Evolutionary conservation across 116 monocot species (phyloP), one percentile per base, ranked within the genome.

Genomic region (Trichopus zeylanicus): DNA sequence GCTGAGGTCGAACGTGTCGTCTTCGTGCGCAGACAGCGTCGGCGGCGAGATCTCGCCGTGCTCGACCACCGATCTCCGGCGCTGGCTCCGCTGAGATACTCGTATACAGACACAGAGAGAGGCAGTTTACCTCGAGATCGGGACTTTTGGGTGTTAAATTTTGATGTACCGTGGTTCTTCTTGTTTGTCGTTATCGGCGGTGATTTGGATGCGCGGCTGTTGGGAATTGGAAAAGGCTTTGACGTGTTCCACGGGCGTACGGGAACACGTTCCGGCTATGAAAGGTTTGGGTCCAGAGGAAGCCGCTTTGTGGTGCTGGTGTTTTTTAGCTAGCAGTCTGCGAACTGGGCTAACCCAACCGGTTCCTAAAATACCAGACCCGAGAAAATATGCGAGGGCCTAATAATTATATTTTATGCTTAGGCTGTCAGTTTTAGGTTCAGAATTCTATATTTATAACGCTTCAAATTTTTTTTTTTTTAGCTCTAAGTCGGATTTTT

Each of bases 1-100:
- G 64, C 82, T 73, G 63, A 59, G 77, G 58, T 85, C 85, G 33
- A 85, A 70, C 37, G 54, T 75, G 47, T 77, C 85, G 31, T 87
- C 90, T 3, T 80, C 56, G 11, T 86, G 65, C 47, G 61, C 78
- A 18, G 88, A 79, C 10, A 93, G 87, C 78, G 18, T 72, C n/a
- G 79, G 66, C 7, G 82, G 95, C 15, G 99, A 88, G 52, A 51
- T 82, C 1, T 99, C 99, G 10, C 92, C 92, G 27, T 80, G 85
- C 11, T 98, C 97, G 19, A 85, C 99, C 7, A 92, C 83, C 2
- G 92, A 99, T 33, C 82, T 91, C 42, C 75, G 87, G 29, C 63
- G 88, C 54, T 99, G 91, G 99, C 66, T 88, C 6, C 59, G 88
- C 63, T 88, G 80, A 82, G 13, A 10, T 39, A 10, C 6, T 5